Base-by-base conservation (phyloP, 2,329 filamentous ascomycete genomes). In the Fusarium sp. region DNA sequence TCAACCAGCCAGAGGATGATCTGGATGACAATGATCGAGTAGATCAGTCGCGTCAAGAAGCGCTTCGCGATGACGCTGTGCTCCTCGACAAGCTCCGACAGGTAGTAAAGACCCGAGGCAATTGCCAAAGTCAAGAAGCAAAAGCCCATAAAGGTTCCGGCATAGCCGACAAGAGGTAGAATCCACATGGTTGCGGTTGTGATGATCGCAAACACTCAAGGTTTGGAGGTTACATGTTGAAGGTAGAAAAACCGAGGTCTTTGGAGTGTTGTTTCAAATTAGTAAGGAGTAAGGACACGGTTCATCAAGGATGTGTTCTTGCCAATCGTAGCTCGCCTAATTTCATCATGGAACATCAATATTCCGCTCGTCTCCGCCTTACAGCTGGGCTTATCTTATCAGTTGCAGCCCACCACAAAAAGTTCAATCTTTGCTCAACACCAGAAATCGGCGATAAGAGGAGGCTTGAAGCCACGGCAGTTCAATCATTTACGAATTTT, bases 51-150 rank as follows among this genome's bases (percentile, higher is more conserved):
- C 37, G 90, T 93, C 62, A 99, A 88, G n/a, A 98, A 86, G 67
- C 93, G 94, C 82, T 97, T 97, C 14, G 95, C 94, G 72, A 97
- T 85, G 13, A 98, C 96, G 5, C 96, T 98, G 82, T 99, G 96
- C 83, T 99, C 97, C 85, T 99, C 97, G 71, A 99, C 97, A 16
- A 98, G 92, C 83, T 99, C 97, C 27, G 96, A 98, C 64, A 99
- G 92, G 83, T 99, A 99, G 86, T 99, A 99, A 29, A 99, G 91
- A 41, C 97, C 97, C n/a, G 95, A 98, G 43, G 97, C 97, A 81
- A 99, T 98, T 66, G 96, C 95, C 71, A 99, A 88, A 22, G 97
- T 98, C 76, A 99, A 87, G 85, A 99, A 98, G 80, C 91, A 91
- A 86, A 99, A 99, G 82, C 96, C 96, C 71, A 98, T 86, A 73